Conservation (phyloP, 108 stramenopile species). For the Asterionellopsis glacialis region DNA sequence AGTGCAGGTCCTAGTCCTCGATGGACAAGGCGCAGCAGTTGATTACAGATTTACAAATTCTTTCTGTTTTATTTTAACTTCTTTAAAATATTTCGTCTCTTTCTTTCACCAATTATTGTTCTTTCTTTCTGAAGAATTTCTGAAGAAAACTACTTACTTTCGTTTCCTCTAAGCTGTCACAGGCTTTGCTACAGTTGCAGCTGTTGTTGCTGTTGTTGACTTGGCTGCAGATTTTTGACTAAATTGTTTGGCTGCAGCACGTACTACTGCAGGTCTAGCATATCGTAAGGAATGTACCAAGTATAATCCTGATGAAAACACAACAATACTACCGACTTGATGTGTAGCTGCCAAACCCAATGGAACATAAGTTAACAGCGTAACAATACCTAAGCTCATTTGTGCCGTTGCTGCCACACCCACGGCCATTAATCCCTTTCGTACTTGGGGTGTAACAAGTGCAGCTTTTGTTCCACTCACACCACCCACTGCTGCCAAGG, state of each 20-base stretch:
- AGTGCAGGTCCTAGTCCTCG: too few species aligned
- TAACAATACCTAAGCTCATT: conserved; percentile 91
- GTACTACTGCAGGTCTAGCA: conserved; percentile 47
- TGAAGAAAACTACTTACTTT: too few species aligned
- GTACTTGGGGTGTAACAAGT: conserved; percentile 62
- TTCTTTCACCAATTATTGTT: too few species aligned
- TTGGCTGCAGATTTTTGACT: not conserved
- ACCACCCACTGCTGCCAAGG: conserved; percentile 53
- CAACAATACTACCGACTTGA: conserved; percentile 92
- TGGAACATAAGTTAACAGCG: conserved; percentile 94
- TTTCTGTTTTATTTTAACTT: too few species aligned
- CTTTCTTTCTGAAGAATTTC: too few species aligned
- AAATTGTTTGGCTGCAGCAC: conserved; percentile 4
- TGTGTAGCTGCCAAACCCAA: conserved; percentile 91
- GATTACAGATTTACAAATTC: too few species aligned
- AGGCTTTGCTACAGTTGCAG: too few species aligned
- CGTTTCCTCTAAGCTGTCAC: too few species aligned
- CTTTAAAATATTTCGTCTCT: too few species aligned
- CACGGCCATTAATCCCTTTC: conserved; percentile 65
- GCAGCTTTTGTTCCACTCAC: too few species aligned
- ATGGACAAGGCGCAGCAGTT: too few species aligned
- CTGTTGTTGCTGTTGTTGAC: not conserved
- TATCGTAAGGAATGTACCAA: conserved; percentile 78
- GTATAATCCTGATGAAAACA: conserved; percentile 86
- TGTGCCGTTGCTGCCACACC: conserved; percentile 80